phyloP scores from a whole-genome alignment of 192 early-diverging fungal genomes.

The Spizellomyces punctatus region DNA sequence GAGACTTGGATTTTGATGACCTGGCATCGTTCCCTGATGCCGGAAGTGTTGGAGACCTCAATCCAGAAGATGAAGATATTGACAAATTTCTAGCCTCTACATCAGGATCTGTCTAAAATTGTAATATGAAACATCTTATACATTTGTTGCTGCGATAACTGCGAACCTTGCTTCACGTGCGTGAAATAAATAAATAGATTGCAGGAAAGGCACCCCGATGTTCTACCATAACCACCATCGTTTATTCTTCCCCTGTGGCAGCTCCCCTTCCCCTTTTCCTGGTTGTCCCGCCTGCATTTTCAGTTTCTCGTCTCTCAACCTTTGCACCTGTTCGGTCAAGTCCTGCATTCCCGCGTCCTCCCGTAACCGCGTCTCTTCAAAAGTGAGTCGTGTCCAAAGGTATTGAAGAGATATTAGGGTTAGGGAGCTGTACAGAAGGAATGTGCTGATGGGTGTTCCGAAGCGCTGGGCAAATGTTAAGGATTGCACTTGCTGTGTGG shows the following conservation, averaged over 20 bases:
- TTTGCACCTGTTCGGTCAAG: slow-evolving; percentile 25
- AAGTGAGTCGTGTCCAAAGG: slow-evolving; percentile 35
- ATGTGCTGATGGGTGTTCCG: slow-evolving; percentile 28
- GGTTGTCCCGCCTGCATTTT: background rate
- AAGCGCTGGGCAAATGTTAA: slow-evolving; percentile 35
- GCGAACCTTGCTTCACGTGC: no score
- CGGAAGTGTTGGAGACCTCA: background rate
- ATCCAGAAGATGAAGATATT: slow-evolving; percentile 16
- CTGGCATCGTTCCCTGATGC: slow-evolving; percentile 21
- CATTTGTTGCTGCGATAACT: no score
- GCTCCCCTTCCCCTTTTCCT: no score
- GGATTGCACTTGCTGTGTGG: no score
- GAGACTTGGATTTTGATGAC: slow-evolving; percentile 63
- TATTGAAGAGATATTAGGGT: slow-evolving; percentile 39
- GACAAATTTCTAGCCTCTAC: slow-evolving; percentile 25
- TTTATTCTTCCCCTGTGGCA: no score
- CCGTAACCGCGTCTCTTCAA: slow-evolving; percentile 37
- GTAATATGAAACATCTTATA: no score
- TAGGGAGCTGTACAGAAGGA: slow-evolving; percentile 41
- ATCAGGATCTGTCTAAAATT: no score
- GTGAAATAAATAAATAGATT: no score
- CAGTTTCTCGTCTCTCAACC: slow-evolving; percentile 13
- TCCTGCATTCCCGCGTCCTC: slow-evolving; percentile 24
- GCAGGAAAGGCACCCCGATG: no score
- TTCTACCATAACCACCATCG: no score